phyloP scores from a whole-genome alignment of 2,329 filamentous ascomycete genomes.

The Trichophaea hybrida region DNA sequence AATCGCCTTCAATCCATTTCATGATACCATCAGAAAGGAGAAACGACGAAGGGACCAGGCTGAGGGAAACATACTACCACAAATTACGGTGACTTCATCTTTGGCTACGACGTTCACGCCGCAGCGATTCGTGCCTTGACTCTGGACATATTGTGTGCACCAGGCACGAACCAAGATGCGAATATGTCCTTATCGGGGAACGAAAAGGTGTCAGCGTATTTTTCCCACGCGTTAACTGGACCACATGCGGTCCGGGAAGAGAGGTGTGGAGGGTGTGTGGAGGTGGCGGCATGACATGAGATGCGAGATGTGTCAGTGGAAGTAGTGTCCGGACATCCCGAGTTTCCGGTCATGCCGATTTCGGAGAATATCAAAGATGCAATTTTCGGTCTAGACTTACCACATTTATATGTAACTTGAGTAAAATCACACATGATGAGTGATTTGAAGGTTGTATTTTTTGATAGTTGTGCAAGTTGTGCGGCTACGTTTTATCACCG shows the following conservation, averaged over 20 bases:
- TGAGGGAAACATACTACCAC: not conserved
- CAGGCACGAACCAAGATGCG: not conserved
- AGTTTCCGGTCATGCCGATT: not conserved
- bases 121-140: not conserved
- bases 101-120: not conserved
- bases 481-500: not conserved
- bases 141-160: slow-evolving; percentile 1
- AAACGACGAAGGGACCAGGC: not conserved
- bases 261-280: not conserved
- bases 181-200: not conserved
- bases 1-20: not conserved
- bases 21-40: not conserved
- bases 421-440: slow-evolving; percentile 1
- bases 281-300: not conserved
- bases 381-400: not conserved
- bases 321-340: not conserved
- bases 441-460: not conserved
- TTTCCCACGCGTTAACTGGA: not conserved
- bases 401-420: not conserved
- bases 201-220: not conserved
- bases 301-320: not conserved
- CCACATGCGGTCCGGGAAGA: not conserved
- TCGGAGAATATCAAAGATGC: not conserved
- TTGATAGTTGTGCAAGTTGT: not conserved
- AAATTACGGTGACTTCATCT: not conserved